phyloP scores from a whole-genome alignment of 1,284 basidiomycete genomes.

The Agaricales sp. region DNA sequence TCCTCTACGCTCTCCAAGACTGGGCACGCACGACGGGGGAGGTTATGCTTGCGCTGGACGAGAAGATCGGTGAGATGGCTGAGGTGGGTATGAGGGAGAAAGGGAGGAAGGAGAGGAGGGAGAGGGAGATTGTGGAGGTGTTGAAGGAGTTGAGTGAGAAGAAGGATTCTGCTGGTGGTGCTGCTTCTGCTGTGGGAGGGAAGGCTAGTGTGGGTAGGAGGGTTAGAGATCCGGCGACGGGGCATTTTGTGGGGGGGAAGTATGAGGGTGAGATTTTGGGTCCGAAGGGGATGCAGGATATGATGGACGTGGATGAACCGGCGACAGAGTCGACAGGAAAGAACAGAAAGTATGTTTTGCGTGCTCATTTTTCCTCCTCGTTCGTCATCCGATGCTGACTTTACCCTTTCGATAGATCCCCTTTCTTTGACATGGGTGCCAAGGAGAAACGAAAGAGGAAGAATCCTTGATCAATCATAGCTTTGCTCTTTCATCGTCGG shows the following conservation, averaged over 20 bases:
- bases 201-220: constrained; percentile 18
- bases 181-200: constrained; percentile 38
- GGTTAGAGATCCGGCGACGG: constrained; percentile 14
- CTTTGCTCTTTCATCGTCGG: too few relatives aligned
- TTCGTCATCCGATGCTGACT: background rate
- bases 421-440: background rate
- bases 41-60: constrained; percentile 44
- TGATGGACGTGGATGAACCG: constrained; percentile 39
- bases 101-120: constrained; percentile 45
- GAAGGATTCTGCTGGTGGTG: constrained; percentile 41
- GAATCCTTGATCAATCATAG: background rate
- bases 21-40: constrained; percentile 69
- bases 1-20: constrained; percentile 55
- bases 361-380: background rate
- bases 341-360: constrained; percentile 11
- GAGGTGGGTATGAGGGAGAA: constrained; percentile 48
- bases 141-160: constrained; percentile 91
- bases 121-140: constrained; percentile 90
- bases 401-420: background rate
- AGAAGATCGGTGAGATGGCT: constrained; percentile 63
- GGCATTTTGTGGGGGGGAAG: constrained; percentile 8
- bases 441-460: background rate
- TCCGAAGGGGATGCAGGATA: constrained; percentile 20
- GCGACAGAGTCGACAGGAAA: constrained; percentile 17
- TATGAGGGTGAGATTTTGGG: constrained; percentile 10